Evolutionary conservation across 345 rosid genomes (phyloP), one percentile per base, ranked within the genome.

Genomic region (Acer negundo): DNA sequence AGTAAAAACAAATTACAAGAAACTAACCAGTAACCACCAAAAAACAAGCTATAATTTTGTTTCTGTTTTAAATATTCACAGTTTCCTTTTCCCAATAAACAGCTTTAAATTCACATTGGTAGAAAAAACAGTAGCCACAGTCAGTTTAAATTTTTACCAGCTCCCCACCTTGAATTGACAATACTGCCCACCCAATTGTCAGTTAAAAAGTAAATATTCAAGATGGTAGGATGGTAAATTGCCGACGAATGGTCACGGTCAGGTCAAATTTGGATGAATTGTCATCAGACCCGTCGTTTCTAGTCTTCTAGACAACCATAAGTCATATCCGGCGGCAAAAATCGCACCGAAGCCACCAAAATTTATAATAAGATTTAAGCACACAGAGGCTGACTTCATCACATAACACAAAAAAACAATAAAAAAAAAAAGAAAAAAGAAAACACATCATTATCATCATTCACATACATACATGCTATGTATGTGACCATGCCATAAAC

Each of bases 241-340:
- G 20, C 0, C 1, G 0, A 0, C 1, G 13, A 76, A 23, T 6
- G 16, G 86, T 81, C 85, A 56, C 3, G 22, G 75, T 76, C 72
- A 9, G 61, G 86, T 81, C 83, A 78, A 78, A 66, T 38, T 26
- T 2, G 20, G 23, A 9, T 16, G 80, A 35, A 35, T 53, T 53
- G 80, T 28, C 63, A 20, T 0, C 26, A n/a, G 22, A 74, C 62
- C 65, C 83, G 83, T 76, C 86, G 82, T 85, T 79, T 78, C 67
- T 17, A 8, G 49, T 40, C 84, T 79, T 78, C 67, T 17, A 8
- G 49, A 49, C 84, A 24, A 22, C 55, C 38, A 55, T 77, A 24
- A 53, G 86, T 84, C 89, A 74, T 80, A 76, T 26, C 49, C 51
- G 89, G 73, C 87, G 90, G 92, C 87, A 74, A 16, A 16, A 61